Base-by-base conservation (phyloP, 805 yeast genomes). In the Yamadazyma endophytica region DNA sequence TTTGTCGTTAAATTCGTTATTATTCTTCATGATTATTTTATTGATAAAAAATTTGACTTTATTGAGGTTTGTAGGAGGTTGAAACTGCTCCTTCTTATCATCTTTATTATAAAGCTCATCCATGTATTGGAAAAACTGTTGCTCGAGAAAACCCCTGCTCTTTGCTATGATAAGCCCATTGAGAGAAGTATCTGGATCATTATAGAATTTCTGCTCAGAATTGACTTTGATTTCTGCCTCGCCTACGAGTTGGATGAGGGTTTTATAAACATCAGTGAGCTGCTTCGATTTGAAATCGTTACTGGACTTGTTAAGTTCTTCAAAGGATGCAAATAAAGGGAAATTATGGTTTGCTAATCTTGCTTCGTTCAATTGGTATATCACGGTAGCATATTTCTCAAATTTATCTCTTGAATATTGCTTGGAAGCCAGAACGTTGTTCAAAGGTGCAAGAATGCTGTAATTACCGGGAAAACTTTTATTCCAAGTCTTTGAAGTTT, bases 41-140 rank as follows among this genome's bases (percentile, higher is more conserved):
- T 64, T 49, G 25, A 65, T 64, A 41, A 84, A 72, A 31, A 82
- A 76, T 37, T 73, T 72, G 19, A 89, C 74, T 49, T 84, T 89
- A 53, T 79, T 81, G 26, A 79, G 63, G 41, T 79, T 79, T 2
- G 85, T 77, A 9, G 68, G 49, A 12, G 94, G 86, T 14, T 75
- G 64, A 39, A 36, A 58, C 35, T 48, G 48, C 31, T 29, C 31
- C 27, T 57, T 57, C 17, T 54, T 50, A 32, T 54, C 56, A 27
- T 89, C 94, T 47, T 73, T 70, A 39, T 69, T 52, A 57, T 77
- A 77, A 42, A 84, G 59, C 26, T 72, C 75, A 46, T 84, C 86
- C 39, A 88, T 75, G 52, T 80, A 77, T 26, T 75, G 80, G 47
- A 75, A 73, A 57, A 88, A 90, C 56, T 90, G 97, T 7, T 56